phyloP scores from a whole-genome alignment of 1,139 yeast species.

The Ashbya aceris region DNA sequence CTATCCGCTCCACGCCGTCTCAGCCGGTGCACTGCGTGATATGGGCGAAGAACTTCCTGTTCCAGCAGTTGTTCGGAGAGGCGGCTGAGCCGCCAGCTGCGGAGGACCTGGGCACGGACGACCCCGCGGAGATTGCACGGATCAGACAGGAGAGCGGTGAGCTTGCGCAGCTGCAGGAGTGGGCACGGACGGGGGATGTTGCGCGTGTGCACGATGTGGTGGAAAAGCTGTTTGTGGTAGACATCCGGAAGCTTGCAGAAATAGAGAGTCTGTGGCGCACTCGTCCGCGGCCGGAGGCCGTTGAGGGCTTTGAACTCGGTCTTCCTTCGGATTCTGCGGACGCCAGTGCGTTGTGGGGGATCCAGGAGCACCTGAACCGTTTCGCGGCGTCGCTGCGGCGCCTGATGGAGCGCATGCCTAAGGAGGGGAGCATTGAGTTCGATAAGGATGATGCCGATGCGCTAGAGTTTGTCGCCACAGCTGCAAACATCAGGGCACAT shows the following conservation, averaged over 20 bases:
- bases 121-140: constrained; percentile 57
- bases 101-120: constrained; percentile 48
- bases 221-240: constrained; percentile 50
- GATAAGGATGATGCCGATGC: constrained; percentile 96
- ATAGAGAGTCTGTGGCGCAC: constrained; percentile 77
- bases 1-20: constrained; percentile 93
- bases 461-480: constrained; percentile 75
- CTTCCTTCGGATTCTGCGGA: constrained; percentile 11
- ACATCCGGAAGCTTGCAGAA: constrained; percentile 60
- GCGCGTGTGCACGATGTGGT: constrained; percentile 33
- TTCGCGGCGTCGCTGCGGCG: constrained; percentile 42
- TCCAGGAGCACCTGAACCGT: constrained; percentile 54
- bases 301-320: constrained; percentile 27
- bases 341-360: constrained; percentile 41
- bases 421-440: constrained; percentile 47
- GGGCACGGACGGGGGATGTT: constrained; percentile 33
- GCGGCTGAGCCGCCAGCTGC: constrained; percentile 38
- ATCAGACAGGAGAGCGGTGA: constrained; percentile 71
- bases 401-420: constrained; percentile 43
- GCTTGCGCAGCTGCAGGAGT: constrained; percentile 49
- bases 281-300: constrained; percentile 58
- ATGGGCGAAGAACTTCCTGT: constrained; percentile 92
- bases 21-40: constrained; percentile 94
- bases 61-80: constrained; percentile 64
- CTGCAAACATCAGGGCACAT: constrained; percentile 72